Conservation (phyloP, 768 basidiomycete genomes). For the Panus rudis region DNA sequence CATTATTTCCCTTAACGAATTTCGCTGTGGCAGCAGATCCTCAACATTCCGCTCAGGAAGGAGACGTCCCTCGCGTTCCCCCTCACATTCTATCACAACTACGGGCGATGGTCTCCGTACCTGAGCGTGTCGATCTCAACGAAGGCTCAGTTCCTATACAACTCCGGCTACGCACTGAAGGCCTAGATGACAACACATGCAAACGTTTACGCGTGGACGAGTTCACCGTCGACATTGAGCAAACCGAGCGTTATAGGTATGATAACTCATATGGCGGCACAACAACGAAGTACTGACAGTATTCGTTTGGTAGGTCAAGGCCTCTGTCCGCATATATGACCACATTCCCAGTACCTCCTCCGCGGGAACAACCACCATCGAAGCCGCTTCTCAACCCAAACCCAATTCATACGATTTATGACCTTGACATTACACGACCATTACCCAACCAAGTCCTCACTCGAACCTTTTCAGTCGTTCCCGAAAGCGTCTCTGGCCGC, state of each 20-base stretch:
- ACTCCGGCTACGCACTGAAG: constrained; percentile 53
- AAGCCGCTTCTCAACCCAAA: constrained; percentile 50
- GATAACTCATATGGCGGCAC: constrained; percentile 19
- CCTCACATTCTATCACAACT: constrained; percentile 51
- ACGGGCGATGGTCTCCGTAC: constrained; percentile 57
- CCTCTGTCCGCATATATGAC: constrained; percentile 35
- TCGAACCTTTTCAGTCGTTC: constrained; percentile 44
- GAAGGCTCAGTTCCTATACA: constrained; percentile 45
- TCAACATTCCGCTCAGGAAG: constrained; percentile 8
- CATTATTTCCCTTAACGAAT: constrained; percentile 29
- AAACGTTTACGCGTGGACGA: constrained; percentile 48
- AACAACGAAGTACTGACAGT: too few relatives aligned
- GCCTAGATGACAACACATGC: constrained; percentile 41
- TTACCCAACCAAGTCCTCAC: constrained; percentile 22
- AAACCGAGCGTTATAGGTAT: constrained; percentile 63
- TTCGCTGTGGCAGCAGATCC: constrained; percentile 13
- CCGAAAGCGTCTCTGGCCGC: constrained; percentile 33
- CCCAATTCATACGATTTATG: constrained; percentile 38
- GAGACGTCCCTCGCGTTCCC: constrained; percentile 34
- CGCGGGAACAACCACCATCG: constrained; percentile 55
- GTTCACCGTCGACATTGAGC: constrained; percentile 51
- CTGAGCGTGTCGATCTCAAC: constrained; percentile 43
- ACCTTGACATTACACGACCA: constrained; percentile 32
- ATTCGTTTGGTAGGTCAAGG: too few relatives aligned
- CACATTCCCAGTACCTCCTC: constrained; percentile 50